A percentile compares a stretch with the other conserved stretches of the same genome.
These are phyloP conservation scores for Hanseniaspora hatyaiensis DNA, from an alignment of 805 yeast genomes.

Conservation along the genomic window DNA sequence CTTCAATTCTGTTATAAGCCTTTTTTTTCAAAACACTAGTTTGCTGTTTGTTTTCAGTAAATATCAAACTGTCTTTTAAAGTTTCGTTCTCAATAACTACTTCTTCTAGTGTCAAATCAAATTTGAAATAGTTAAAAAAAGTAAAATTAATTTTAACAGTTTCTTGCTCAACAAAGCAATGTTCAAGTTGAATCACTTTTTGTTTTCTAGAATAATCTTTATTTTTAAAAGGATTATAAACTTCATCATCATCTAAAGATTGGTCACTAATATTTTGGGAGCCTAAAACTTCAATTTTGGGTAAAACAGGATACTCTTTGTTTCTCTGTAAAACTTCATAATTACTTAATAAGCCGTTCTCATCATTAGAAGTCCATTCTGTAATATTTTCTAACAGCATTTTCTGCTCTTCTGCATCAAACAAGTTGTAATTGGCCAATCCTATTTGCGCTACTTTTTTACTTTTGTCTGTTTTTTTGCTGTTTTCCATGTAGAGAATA, in stretches of 20 bases:
- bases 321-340: neutral
- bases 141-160: neutral
- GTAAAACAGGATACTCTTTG: neutral
- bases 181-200: neutral
- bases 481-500: neutral
- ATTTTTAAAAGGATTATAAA: slow-evolving; percentile 11
- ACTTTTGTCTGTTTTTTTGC: neutral
- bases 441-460: neutral
- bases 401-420: neutral
- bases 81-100: slow-evolving; percentile 17
- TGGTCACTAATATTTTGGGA: neutral
- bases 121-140: slow-evolving; percentile 21
- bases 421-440: neutral
- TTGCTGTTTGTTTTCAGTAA: no score
- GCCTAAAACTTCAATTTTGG: neutral
- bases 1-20: no score
- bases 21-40: no score
- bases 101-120: slow-evolving; percentile 22
- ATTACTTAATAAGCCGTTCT: neutral
- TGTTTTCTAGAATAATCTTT: neutral
- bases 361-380: neutral
- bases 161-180: slow-evolving; percentile 4
- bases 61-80: neutral
- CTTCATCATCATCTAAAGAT: neutral
- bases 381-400: neutral